Percentiles rank a stretch among this genome's conserved stretches.
phyloP scores from a whole-genome alignment of 1,139 yeast species.

The Pichia sp. region DNA sequence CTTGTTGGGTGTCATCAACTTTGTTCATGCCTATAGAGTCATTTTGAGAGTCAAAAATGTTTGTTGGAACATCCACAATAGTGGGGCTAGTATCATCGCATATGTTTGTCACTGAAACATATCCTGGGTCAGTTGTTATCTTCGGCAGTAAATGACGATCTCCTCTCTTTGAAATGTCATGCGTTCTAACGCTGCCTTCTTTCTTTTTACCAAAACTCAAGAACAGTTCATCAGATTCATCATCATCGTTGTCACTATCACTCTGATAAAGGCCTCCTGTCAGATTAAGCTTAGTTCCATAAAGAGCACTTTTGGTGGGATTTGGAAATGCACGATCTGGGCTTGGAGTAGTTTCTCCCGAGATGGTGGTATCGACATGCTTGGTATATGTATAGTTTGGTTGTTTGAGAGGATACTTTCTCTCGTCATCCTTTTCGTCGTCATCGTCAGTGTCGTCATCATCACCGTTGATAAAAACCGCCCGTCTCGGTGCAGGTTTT shows the following conservation, averaged over 20 bases:
- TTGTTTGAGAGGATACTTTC: no score
- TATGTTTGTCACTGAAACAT: constrained; percentile 2
- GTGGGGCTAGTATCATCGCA: constrained; percentile 4
- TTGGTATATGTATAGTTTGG: no score
- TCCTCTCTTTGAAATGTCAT: no score
- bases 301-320: constrained; percentile 10
- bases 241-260: constrained; percentile 5
- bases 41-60: constrained; percentile 7
- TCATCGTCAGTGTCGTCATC: constrained; percentile 4
- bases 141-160: no score
- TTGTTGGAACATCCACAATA: constrained; percentile 14
- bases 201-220: constrained; percentile 9
- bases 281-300: constrained; percentile 14
- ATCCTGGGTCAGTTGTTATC: not conserved
- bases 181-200: no score
- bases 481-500: constrained; percentile 2
- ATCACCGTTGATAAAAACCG: constrained; percentile 8
- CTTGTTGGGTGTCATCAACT: no score
- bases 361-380: no score
- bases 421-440: not conserved
- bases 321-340: no score
- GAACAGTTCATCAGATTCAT: constrained; percentile 9
- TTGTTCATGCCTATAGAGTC: not conserved
- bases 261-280: not conserved
- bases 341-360: not conserved